Conservation (phyloP, 768 basidiomycete species). For the Tephrocybe sp. region DNA sequence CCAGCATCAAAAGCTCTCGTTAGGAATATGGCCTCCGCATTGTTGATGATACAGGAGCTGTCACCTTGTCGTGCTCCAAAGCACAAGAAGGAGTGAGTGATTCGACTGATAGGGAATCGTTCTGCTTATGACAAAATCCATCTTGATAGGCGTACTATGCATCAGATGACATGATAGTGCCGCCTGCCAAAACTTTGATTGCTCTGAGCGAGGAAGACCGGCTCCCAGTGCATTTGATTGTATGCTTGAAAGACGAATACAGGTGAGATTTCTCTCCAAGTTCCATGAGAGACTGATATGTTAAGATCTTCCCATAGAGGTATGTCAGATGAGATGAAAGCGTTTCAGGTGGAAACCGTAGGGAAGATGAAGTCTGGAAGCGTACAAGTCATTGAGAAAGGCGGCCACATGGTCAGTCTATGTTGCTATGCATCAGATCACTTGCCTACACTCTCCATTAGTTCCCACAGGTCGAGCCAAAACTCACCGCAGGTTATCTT, state of each 20-base stretch:
- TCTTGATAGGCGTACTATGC: conserved; percentile 9
- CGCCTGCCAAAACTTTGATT: conserved; percentile 1
- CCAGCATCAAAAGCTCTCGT: not conserved
- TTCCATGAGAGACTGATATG: no score
- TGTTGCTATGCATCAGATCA: not conserved
- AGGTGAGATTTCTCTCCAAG: not conserved
- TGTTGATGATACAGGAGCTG: not conserved
- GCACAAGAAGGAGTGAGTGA: conserved; percentile 2
- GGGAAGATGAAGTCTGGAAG: conserved; percentile 6
- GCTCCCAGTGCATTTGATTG: conserved; percentile 6
- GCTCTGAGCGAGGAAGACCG: conserved; percentile 3
- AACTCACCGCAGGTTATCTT: conserved; percentile 1
- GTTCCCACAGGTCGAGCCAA: conserved; percentile 10
- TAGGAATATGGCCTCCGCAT: conserved; percentile 3
- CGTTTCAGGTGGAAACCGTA: conserved; percentile 4
- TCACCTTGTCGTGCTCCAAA: conserved; percentile 6
- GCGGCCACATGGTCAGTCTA: conserved; percentile 5
- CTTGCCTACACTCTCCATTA: not conserved
- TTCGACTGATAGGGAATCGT: not conserved
- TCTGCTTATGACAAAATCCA: no score
- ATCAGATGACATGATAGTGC: conserved; percentile 4
- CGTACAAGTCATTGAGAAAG: conserved; percentile 5
- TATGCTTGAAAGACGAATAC: conserved; percentile 10
- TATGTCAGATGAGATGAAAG: conserved; percentile 9
- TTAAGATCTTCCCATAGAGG: not conserved